Percentiles rank a stretch among this genome's conserved stretches.
phyloP scores from a whole-genome alignment of 257 asterid genomes.

The Handroanthus guayacan region DNA sequence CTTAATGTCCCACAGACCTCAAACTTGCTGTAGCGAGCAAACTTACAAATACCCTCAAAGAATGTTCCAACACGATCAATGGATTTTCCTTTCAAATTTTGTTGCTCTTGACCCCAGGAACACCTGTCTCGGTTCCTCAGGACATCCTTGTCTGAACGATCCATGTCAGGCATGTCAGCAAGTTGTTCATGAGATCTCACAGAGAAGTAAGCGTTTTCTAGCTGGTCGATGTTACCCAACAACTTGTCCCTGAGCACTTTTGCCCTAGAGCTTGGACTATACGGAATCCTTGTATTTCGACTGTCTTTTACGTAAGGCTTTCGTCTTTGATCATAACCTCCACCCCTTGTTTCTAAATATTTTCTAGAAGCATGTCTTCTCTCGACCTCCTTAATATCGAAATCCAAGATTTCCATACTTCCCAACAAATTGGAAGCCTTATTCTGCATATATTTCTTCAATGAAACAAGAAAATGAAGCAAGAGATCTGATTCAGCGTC shows the following conservation, averaged over 20 bases:
- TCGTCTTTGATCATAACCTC: background rate
- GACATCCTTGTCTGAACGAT: slow-evolving; percentile 48
- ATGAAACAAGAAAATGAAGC: slow-evolving; percentile 50
- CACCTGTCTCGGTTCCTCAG: slow-evolving; percentile 37
- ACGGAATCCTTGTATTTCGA: background rate
- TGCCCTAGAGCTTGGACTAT: slow-evolving; percentile 3
- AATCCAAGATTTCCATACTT: slow-evolving; percentile 45
- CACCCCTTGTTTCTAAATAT: background rate
- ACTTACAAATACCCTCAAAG: slow-evolving; percentile 60
- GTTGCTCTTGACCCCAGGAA: slow-evolving; percentile 8
- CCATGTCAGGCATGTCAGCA: slow-evolving; percentile 14
- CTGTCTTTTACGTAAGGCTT: background rate
- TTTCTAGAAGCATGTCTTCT: slow-evolving; percentile 25
- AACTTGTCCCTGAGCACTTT: slow-evolving; percentile 30
- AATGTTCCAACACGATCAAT: slow-evolving; percentile 44
- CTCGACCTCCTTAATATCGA: slow-evolving; percentile 50
- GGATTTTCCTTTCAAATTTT: slow-evolving; percentile 5
- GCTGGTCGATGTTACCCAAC: slow-evolving; percentile 42
- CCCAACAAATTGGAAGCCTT: slow-evolving; percentile 35
- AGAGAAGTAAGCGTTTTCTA: slow-evolving; percentile 59
- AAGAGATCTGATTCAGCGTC: slow-evolving; percentile 51
- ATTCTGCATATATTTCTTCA: slow-evolving; percentile 41
- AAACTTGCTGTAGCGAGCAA: slow-evolving; percentile 53
- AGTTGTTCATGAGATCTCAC: slow-evolving; percentile 45
- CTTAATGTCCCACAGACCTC: slow-evolving; percentile 54